phyloP scores from a whole-genome alignment of 2,329 filamentous ascomycete species.

The Mycosphaerella arachidis region DNA sequence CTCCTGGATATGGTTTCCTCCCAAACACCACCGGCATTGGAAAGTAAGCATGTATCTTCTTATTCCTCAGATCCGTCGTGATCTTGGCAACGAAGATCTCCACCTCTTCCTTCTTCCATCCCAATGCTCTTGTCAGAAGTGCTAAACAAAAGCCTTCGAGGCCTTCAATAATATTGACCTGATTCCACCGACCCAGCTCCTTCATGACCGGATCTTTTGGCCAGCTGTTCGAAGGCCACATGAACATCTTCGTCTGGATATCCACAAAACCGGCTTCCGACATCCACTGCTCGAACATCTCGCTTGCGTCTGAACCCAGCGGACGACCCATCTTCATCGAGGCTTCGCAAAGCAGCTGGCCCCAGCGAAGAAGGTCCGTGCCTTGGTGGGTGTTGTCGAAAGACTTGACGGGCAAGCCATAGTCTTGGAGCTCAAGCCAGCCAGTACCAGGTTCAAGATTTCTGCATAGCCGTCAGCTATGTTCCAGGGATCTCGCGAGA shows the following conservation, averaged over 20 bases:
- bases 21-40: constrained; percentile 37
- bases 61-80: constrained; percentile 32
- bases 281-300: constrained; percentile 38
- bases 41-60: constrained; percentile 36
- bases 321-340: constrained; percentile 40
- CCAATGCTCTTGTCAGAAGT: constrained; percentile 39
- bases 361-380: constrained; percentile 34
- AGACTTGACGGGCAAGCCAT: constrained; percentile 39
- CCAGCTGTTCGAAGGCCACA: constrained; percentile 45
- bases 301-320: constrained; percentile 36
- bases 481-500: neutral
- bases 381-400: constrained; percentile 34
- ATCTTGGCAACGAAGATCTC: constrained; percentile 39
- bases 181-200: constrained; percentile 45
- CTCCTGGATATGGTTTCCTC: constrained; percentile 28
- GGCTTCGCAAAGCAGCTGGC: constrained; percentile 36
- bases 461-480: constrained; percentile 22
- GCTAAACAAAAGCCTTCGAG: constrained; percentile 42
- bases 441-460: constrained; percentile 46
- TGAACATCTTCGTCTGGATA: constrained; percentile 36
- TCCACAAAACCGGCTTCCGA: constrained; percentile 42
- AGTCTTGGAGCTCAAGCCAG: constrained; percentile 50
- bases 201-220: constrained; percentile 48
- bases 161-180: constrained; percentile 40
- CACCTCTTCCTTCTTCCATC: constrained; percentile 43